These are phyloP conservation scores for Fraxinus nigra DNA, from an alignment of 305 asterid species.

Conservation along the genomic window DNA sequence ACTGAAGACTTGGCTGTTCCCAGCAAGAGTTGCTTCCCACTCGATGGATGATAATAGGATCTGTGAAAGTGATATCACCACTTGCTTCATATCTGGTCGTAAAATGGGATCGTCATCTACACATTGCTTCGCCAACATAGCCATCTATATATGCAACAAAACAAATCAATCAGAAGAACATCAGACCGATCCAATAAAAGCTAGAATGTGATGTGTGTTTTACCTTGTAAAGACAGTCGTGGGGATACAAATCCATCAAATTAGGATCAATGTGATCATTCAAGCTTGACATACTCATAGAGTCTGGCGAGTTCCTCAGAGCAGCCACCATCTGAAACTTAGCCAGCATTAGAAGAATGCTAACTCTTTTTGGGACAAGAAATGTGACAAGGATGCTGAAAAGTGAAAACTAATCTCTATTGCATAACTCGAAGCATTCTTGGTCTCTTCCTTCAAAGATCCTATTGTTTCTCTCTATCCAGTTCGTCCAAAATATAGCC, in stretches of 20 bases:
- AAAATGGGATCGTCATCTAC: constrained; percentile 87
- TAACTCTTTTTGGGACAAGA: not conserved
- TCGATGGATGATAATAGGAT: constrained; percentile 84
- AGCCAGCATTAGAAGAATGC: constrained; percentile 21
- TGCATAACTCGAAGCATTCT: not conserved
- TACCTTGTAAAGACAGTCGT: constrained; percentile 93
- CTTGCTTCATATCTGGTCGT: constrained; percentile 94
- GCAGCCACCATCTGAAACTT: constrained; percentile 84
- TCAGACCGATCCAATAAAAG: not conserved
- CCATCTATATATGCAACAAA: constrained; percentile 43
- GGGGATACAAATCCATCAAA: constrained; percentile 83
- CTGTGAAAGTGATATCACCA: constrained; percentile 83
- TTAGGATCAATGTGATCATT: constrained; percentile 83
- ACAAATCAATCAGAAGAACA: not conserved
- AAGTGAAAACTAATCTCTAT: not conserved
- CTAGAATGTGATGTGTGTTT: not conserved
- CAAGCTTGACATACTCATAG: constrained; percentile 71
- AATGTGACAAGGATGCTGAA: not conserved
- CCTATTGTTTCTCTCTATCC: not conserved
- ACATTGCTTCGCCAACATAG: constrained; percentile 86
- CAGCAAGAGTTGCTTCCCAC: constrained; percentile 99
- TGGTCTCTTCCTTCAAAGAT: not conserved
- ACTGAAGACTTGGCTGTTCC: constrained; percentile 95
- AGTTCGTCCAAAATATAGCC: not conserved
- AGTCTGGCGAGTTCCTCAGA: constrained; percentile 71